Conservation (phyloP, 306 rosid genomes). For the Comarum palustre region DNA sequence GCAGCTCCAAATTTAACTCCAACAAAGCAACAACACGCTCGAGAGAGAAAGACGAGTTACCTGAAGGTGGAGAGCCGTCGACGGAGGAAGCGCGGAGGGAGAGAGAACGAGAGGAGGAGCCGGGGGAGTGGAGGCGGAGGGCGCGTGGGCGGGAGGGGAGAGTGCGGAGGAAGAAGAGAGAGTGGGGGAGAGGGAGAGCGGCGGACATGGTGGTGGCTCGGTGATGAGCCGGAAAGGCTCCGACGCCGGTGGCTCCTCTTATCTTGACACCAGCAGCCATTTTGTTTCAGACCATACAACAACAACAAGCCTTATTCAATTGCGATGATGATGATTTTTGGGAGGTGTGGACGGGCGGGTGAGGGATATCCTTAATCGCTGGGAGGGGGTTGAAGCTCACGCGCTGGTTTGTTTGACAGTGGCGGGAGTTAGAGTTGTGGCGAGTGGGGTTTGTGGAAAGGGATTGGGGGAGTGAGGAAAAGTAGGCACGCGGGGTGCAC, state of each 20-base stretch:
- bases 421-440: too few relatives aligned
- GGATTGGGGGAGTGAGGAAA: background rate
- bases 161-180: constrained; percentile 35
- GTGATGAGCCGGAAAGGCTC: constrained; percentile 55
- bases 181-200: constrained; percentile 10
- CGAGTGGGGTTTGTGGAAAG: background rate
- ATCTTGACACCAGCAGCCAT: constrained; percentile 54
- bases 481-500: background rate
- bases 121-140: constrained; percentile 28
- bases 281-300: constrained; percentile 58
- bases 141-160: constrained; percentile 41
- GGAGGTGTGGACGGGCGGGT: constrained; percentile 11
- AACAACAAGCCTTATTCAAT: constrained; percentile 31
- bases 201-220: constrained; percentile 48
- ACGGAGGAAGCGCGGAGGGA: constrained; percentile 51
- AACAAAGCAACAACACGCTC: background rate
- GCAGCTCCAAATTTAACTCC: background rate
- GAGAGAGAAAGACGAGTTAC: constrained; percentile 24
- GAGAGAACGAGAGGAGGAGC: constrained; percentile 26
- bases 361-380: constrained; percentile 15
- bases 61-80: constrained; percentile 36
- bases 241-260: constrained; percentile 37
- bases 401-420: background rate
- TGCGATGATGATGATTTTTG: background rate
- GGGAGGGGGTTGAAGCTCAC: background rate